Evolutionary conservation across 2,329 filamentous ascomycete species (phyloP).

Genomic region (Arthrobotrys sphaeroides): DNA sequence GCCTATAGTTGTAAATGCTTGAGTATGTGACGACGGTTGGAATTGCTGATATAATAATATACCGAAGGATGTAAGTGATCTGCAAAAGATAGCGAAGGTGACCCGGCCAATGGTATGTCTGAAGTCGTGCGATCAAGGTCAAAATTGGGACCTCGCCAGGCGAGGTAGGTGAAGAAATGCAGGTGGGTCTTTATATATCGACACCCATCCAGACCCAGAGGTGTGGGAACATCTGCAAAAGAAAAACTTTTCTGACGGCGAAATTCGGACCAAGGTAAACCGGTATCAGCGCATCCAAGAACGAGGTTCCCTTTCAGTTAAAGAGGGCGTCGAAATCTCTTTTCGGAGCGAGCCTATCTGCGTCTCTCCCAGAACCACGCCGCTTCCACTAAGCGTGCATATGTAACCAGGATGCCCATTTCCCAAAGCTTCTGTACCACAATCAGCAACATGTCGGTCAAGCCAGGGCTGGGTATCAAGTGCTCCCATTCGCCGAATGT

Average conservation of each 20-base stretch:
- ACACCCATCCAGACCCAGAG: background rate
- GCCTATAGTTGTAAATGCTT: background rate
- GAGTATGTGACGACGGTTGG: background rate
- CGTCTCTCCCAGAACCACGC: conserved; percentile 30
- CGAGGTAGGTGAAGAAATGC: conserved; percentile 37
- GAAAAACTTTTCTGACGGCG: background rate
- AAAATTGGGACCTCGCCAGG: conserved; percentile 30
- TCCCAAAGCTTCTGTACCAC: conserved; percentile 47
- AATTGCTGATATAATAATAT: conserved; percentile 5
- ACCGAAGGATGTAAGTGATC: conserved; percentile 16
- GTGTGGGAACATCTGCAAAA: conserved; percentile 13
- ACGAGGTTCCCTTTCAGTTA: conserved; percentile 17
- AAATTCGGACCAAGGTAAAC: conserved; percentile 41
- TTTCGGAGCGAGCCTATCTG: conserved; percentile 49
- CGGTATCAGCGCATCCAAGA: conserved; percentile 16
- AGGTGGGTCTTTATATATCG: conserved; percentile 43
- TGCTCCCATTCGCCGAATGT: conserved; percentile 49
- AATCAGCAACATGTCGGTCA: conserved; percentile 27
- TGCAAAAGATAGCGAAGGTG: background rate
- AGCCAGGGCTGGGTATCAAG: conserved; percentile 23
- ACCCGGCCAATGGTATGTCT: background rate
- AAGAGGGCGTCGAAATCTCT: conserved; percentile 36
- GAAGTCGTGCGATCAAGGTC: conserved; percentile 37
- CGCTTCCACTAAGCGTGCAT: conserved; percentile 23
- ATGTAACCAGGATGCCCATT: conserved; percentile 32